These are phyloP conservation scores for Serendipita sp. DNA, from an alignment of 768 basidiomycete genomes.

Conservation along the genomic window DNA sequence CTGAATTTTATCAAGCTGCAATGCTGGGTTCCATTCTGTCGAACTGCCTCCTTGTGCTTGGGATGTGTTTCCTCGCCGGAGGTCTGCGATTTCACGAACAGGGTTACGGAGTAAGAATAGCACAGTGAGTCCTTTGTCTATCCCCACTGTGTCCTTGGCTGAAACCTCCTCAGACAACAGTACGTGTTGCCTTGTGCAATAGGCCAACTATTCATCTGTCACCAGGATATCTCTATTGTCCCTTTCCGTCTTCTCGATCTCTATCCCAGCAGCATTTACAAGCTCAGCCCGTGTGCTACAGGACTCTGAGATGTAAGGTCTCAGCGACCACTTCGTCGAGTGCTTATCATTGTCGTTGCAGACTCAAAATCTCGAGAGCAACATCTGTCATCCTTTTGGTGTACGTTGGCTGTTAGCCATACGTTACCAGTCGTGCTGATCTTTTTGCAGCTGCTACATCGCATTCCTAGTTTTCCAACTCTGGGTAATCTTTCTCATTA, in stretches of 20 bases:
- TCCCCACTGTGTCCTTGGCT: slow-evolving; percentile 21
- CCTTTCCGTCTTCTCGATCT: slow-evolving; percentile 23
- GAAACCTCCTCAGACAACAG: not conserved
- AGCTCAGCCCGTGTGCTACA: slow-evolving; percentile 17
- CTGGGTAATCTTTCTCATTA: not conserved
- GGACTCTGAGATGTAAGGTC: slow-evolving; percentile 12
- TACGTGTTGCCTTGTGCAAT: not conserved
- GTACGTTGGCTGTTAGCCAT: slow-evolving; percentile 30
- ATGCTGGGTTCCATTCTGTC: slow-evolving; percentile 86
- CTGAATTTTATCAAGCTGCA: slow-evolving; percentile 17
- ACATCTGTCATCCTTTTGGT: slow-evolving; percentile 1
- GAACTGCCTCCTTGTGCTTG: slow-evolving; percentile 78
- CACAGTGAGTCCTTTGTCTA: slow-evolving; percentile 17
- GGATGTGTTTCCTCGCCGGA: slow-evolving; percentile 75
- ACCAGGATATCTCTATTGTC: slow-evolving; percentile 8
- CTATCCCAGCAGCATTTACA: slow-evolving; percentile 26
- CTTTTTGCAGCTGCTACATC: not conserved
- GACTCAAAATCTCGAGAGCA: slow-evolving; percentile 25
- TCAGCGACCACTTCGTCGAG: slow-evolving; percentile 25
- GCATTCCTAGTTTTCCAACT: slow-evolving; percentile 6
- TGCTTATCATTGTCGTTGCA: slow-evolving; percentile 28
- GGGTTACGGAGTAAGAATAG: slow-evolving; percentile 38
- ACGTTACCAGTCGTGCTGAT: not conserved
- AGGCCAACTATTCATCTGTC: not conserved
- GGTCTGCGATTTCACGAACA: slow-evolving; percentile 37